Conservation (phyloP, 805 yeast genomes). For the Lachancea cidri region DNA sequence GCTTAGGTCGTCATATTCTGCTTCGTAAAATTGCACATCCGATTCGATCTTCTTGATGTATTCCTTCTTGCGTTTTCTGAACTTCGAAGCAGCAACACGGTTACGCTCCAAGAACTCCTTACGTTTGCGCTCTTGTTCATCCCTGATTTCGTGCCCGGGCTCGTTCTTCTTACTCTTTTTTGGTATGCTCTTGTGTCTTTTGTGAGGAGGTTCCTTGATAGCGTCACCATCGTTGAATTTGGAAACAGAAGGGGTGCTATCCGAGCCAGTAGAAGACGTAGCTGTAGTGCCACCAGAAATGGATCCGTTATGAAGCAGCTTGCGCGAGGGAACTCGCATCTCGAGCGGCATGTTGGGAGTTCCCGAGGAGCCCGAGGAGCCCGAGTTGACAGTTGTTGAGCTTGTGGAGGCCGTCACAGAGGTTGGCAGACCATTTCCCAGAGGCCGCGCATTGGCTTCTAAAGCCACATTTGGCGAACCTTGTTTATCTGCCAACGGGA, state of each 20-base stretch:
- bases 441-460: not conserved
- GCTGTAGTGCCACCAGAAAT: not conserved
- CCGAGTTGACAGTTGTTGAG: not conserved
- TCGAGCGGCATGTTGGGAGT: not conserved
- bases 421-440: not conserved
- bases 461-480: not conserved
- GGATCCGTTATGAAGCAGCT: not conserved
- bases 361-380: too few species aligned
- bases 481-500: constrained; percentile 1
- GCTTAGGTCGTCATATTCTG: constrained; percentile 63
- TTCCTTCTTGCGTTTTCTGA: constrained; percentile 91
- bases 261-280: not conserved
- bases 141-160: constrained; percentile 20
- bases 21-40: constrained; percentile 63
- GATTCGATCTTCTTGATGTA: constrained; percentile 77
- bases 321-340: not conserved
- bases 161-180: not conserved
- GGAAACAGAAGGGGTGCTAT: not conserved
- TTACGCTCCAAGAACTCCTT: constrained; percentile 80
- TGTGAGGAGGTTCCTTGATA: not conserved
- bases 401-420: not conserved
- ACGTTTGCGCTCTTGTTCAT: constrained; percentile 64
- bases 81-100: constrained; percentile 91
- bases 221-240: not conserved
- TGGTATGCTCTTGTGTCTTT: not conserved